A percentile compares a stretch with the other conserved stretches of the same genome.
These are phyloP conservation scores for Aspergillus alliaceus DNA, from an alignment of 2,329 filamentous ascomycete species.

Conservation along the genomic window DNA sequence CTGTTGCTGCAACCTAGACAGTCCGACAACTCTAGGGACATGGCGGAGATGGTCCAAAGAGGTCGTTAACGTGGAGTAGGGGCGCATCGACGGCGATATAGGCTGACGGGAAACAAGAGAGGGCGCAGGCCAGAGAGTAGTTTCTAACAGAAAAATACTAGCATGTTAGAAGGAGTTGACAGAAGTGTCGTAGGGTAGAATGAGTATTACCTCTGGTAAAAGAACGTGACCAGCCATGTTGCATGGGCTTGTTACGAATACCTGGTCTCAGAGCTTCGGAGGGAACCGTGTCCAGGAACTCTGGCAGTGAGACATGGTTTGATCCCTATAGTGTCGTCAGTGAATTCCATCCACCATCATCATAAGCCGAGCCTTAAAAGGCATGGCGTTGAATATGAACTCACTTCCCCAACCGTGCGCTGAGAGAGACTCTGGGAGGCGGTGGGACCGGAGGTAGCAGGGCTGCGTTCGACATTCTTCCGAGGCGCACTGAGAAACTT, in stretches of 20 bases:
- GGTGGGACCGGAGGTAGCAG: constrained; percentile 15
- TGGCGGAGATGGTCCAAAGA: constrained; percentile 26
- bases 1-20: constrained; percentile 35
- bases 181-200: neutral
- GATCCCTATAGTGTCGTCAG: constrained; percentile 13
- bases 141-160: constrained; percentile 13
- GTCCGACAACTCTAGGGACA: constrained; percentile 21
- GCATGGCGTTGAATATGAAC: constrained; percentile 24
- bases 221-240: constrained; percentile 17
- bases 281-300: constrained; percentile 27
- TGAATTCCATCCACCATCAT: neutral
- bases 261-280: constrained; percentile 24
- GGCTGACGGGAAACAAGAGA: constrained; percentile 17
- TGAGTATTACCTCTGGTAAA: constrained; percentile 20
- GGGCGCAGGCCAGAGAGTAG: constrained; percentile 17
- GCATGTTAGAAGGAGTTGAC: neutral
- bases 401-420: constrained; percentile 16
- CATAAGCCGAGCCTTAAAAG: neutral
- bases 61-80: constrained; percentile 34
- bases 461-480: constrained; percentile 30
- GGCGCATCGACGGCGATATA: constrained; percentile 23
- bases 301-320: constrained; percentile 21
- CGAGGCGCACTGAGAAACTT: constrained; percentile 38
- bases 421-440: constrained; percentile 12
- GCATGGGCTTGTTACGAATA: constrained; percentile 18